Evolutionary conservation across 371 early-diverging fungal genomes (phyloP).

Genomic region (Mortierella sp.): DNA sequence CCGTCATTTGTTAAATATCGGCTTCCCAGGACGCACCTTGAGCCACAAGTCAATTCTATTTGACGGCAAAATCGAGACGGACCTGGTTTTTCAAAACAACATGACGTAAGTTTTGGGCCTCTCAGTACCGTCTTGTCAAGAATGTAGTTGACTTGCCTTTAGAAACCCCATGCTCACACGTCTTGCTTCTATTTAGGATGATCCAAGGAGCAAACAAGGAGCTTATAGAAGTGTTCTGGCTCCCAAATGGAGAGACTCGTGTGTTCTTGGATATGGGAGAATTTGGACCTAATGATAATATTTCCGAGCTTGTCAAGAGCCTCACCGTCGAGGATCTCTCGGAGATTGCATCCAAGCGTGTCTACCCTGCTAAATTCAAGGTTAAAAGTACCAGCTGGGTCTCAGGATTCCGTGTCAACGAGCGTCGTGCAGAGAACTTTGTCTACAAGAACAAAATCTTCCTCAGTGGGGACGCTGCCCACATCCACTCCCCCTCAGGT

Average conservation of each 20-base stretch:
- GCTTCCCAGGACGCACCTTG: slow-evolving; percentile 33
- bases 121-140: neutral
- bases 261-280: slow-evolving; percentile 12
- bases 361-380: slow-evolving; percentile 23
- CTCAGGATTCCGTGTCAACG: slow-evolving; percentile 36
- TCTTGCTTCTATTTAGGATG: slow-evolving; percentile 4
- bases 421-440: slow-evolving; percentile 42
- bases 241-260: slow-evolving; percentile 14
- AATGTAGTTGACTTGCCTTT: neutral
- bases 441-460: slow-evolving; percentile 43
- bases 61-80: slow-evolving; percentile 22
- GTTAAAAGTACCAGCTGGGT: slow-evolving; percentile 25
- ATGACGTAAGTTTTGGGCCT: slow-evolving; percentile 25
- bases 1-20: slow-evolving; percentile 41
- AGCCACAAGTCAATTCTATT: slow-evolving; percentile 19
- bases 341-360: slow-evolving; percentile 7
- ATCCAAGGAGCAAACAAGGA: slow-evolving; percentile 15
- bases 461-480: slow-evolving; percentile 59
- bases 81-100: slow-evolving; percentile 1
- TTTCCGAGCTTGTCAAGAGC: slow-evolving; percentile 19
- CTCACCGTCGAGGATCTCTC: slow-evolving; percentile 30
- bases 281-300: slow-evolving; percentile 14
- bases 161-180: neutral
- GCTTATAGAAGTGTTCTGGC: slow-evolving; percentile 14
- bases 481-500: slow-evolving; percentile 55